A percentile compares a stretch with the other conserved stretches of the same genome.
Evolutionary conservation across 306 rosid genomes (phyloP).

Genomic region (Astragalus membranaceus): DNA sequence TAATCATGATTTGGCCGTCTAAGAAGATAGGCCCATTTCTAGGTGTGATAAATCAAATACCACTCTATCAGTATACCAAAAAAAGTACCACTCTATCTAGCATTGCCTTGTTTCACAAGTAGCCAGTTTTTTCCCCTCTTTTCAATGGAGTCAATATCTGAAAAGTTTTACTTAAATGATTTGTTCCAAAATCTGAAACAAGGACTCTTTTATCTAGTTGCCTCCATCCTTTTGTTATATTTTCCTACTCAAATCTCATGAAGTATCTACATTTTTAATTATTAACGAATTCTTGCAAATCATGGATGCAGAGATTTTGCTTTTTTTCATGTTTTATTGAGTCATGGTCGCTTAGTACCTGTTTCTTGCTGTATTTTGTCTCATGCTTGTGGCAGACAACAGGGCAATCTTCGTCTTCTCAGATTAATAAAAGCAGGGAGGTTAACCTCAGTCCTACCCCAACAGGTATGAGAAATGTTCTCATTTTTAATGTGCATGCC

Average conservation of each 20-base stretch:
- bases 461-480: constrained; percentile 33
- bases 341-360: constrained; percentile 13
- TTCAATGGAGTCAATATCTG: not conserved
- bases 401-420: constrained; percentile 42
- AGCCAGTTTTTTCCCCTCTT: not conserved
- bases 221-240: not conserved
- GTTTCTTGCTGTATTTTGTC: constrained; percentile 9
- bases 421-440: constrained; percentile 30
- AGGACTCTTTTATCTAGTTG: not conserved
- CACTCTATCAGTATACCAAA: no score
- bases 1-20: not conserved
- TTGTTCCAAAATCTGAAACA: not conserved
- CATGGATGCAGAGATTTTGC: not conserved
- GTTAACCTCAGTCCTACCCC: constrained; percentile 37
- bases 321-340: constrained; percentile 1
- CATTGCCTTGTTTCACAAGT: not conserved
- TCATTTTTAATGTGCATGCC: constrained; percentile 11
- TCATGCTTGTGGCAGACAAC: constrained; percentile 35
- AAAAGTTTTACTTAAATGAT: not conserved
- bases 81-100: no score
- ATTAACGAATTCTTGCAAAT: not conserved
- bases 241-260: not conserved
- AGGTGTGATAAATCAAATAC: not conserved
- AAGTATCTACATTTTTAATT: not conserved
- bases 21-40: not conserved